A percentile compares a stretch with the other conserved stretches of the same genome.
phyloP scores from a whole-genome alignment of 2,329 filamentous ascomycete species.

The Fusarium cyanostomum region DNA sequence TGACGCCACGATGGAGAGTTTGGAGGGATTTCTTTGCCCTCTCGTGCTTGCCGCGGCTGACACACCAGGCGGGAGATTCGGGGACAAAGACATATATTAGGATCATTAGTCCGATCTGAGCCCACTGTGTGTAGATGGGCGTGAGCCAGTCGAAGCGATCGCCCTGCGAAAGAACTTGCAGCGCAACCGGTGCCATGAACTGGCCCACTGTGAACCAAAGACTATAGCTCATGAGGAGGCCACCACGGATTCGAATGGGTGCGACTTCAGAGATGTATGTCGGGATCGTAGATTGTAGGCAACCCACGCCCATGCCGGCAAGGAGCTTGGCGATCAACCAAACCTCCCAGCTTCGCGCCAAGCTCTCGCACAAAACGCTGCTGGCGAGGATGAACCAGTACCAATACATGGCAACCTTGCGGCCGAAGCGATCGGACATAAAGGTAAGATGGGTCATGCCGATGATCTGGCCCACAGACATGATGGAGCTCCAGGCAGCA shows the following conservation, averaged over 20 bases:
- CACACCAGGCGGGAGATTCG: slow-evolving; percentile 54
- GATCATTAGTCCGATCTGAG: slow-evolving; percentile 53
- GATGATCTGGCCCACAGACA: slow-evolving; percentile 52
- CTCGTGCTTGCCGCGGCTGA: slow-evolving; percentile 26
- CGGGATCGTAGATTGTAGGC: slow-evolving; percentile 53
- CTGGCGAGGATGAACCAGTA: slow-evolving; percentile 46
- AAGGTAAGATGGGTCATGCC: slow-evolving; percentile 47
- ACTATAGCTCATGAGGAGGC: slow-evolving; percentile 52
- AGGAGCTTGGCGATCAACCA: slow-evolving; percentile 52
- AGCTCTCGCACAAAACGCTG: slow-evolving; percentile 51
- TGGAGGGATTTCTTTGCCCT: slow-evolving; percentile 14
- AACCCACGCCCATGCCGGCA: slow-evolving; percentile 53
- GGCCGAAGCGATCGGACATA: slow-evolving; percentile 42
- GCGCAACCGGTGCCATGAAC: slow-evolving; percentile 54
- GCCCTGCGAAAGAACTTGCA: slow-evolving; percentile 47
- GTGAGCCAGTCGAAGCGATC: slow-evolving; percentile 49
- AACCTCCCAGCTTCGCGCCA: slow-evolving; percentile 51
- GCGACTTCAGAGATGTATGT: slow-evolving; percentile 54
- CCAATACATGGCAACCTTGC: slow-evolving; percentile 46
- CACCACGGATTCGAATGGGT: slow-evolving; percentile 52
- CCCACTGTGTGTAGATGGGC: slow-evolving; percentile 57
- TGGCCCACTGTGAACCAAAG: slow-evolving; percentile 56
- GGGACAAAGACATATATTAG: slow-evolving; percentile 52
- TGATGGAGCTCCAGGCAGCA: slow-evolving; percentile 51
- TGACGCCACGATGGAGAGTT: slow-evolving; percentile 38